These are phyloP conservation scores for Simplicillium sp. DNA, from an alignment of 2,329 filamentous ascomycete genomes.

Conservation along the genomic window DNA sequence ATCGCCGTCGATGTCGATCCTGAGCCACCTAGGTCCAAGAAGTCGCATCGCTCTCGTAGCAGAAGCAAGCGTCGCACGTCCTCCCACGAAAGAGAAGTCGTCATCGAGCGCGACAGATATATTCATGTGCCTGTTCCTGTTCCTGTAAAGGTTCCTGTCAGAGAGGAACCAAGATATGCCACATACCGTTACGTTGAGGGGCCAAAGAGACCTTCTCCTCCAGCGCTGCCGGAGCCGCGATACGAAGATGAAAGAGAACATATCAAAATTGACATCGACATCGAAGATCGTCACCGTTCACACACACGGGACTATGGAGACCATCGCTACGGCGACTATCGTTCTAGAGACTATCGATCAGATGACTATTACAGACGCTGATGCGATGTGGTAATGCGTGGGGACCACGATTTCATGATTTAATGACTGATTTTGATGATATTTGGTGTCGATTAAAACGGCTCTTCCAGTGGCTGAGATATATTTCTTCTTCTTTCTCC, in stretches of 20 bases:
- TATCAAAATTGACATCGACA: constrained; percentile 8
- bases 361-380: too few species aligned
- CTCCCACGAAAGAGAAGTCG: constrained; percentile 32
- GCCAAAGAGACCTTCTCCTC: constrained; percentile 27
- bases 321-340: too few species aligned
- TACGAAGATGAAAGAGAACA: constrained; percentile 18
- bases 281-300: constrained; percentile 13
- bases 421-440: too few species aligned
- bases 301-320: too few species aligned
- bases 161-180: constrained; percentile 28
- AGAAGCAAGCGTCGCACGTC: constrained; percentile 17
- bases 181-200: constrained; percentile 45
- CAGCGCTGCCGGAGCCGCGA: constrained; percentile 19
- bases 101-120: constrained; percentile 41
- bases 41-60: constrained; percentile 19
- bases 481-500: too few species aligned
- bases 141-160: constrained; percentile 27
- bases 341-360: too few species aligned
- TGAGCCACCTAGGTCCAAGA: constrained; percentile 6
- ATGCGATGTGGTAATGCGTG: too few species aligned
- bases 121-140: constrained; percentile 32
- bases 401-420: too few species aligned
- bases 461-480: too few species aligned
- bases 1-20: constrained; percentile 28
- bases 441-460: too few species aligned